Base-by-base conservation (phyloP, 2,329 filamentous ascomycete species). In the Coniochaeta prunicola region DNA sequence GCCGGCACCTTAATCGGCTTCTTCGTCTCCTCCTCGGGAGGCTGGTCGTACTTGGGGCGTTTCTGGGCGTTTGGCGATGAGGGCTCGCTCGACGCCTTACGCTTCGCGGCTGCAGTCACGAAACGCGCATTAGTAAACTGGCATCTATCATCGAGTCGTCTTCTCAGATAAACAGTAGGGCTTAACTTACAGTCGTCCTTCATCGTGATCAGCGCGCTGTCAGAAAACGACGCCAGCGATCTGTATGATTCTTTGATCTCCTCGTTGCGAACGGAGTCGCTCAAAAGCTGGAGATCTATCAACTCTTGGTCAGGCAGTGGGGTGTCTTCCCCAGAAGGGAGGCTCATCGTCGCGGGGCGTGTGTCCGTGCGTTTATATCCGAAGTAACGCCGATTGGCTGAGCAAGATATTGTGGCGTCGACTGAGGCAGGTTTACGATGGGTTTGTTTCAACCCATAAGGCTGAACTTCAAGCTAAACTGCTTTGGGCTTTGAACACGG, bases 51-150 rank as follows among this genome's bases (percentile, higher is more conserved):
- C 73, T 89, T 89, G 42, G 84, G 70, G 65, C 88, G 82, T 74
- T 92, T 92, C 19, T 79, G 73, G 56, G 84, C 81, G 55, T 80
- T 80, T 21, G 83, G 80, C 57, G 84, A 86, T 58, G 80, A 76
- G 53, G 84, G 82, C 63, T 89, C 86, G 64, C 88, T 84, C 56
- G 77, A 79, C 4, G 89, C 88, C 74, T 92, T 92, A 72, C 89
- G 87, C 79, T 92, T 92, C 42, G 74, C 78, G 19, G 45, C 45
- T 26, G 26, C 24, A 30, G 66, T 77, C 81, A 28, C 24, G 38
- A 42, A 53, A 36, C 19, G 9, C 38, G 34, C 15, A 48, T 61
- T 19, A 61, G 59, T 13, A 31, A 53, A 30, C 24, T 50, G 24
- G 45, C 24, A 28, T 3, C 45, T 2, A 50, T 30, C 45, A 30